phyloP scores from a whole-genome alignment of 2,329 filamentous ascomycete genomes.

The Chaetoscypha palmicola region DNA sequence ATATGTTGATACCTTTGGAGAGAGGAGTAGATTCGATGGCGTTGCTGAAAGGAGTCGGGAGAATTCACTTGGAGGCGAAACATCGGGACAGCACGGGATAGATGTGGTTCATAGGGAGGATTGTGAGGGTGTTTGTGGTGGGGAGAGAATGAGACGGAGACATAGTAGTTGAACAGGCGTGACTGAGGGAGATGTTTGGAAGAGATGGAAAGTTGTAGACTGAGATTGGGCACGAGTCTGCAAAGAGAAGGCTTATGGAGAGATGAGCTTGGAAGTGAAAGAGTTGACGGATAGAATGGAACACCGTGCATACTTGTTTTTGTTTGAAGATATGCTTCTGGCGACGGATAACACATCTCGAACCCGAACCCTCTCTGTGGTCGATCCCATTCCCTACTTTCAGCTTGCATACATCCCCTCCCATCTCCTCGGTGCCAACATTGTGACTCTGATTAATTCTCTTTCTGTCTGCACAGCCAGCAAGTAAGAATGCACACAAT shows the following conservation, averaged over 20 bases:
- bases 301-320: too few species aligned
- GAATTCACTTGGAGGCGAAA: too few species aligned
- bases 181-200: background rate
- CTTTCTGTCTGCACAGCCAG: background rate
- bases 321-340: too few species aligned
- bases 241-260: background rate
- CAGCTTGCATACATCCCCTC: too few species aligned
- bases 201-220: background rate
- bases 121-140: background rate
- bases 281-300: too few species aligned
- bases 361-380: too few species aligned
- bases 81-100: too few species aligned
- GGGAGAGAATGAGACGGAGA: background rate
- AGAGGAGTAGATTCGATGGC: background rate
- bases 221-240: background rate
- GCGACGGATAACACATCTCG: too few species aligned
- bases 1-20: background rate
- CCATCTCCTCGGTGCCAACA: too few species aligned
- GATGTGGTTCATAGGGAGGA: background rate
- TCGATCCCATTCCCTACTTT: too few species aligned
- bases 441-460: too few species aligned
- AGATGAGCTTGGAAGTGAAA: background rate
- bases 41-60: background rate
- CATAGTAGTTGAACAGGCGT: background rate
- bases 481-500: too few species aligned